Evolutionary conservation across 495 filamentous ascomycete genomes (phyloP), one percentile per base, ranked within the genome.

Genomic region (Diplogelasinospora grovesii): DNA sequence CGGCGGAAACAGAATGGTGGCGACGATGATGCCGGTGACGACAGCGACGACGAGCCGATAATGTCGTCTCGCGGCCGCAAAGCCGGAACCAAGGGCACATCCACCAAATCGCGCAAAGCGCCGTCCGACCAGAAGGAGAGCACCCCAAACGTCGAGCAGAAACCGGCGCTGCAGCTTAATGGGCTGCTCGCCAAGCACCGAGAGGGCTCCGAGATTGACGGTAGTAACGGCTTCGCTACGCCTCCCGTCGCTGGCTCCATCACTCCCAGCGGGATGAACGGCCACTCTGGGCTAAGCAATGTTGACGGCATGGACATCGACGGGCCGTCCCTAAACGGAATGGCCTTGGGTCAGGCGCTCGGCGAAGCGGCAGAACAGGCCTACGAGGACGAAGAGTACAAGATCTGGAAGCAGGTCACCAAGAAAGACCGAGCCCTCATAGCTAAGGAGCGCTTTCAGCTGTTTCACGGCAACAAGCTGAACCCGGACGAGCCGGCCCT

Each of bases 341-440:
- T 83, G 48, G 65, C 70, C 3, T 48, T 79, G 15, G 69, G 64
- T 21, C 68, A 73, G 34, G 72, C 71, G 5, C 59, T 75, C 35
- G 65, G 65, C 9, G 65, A 72, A 16, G 71, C 71, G 19, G 71
- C 71, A 5, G 70, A 76, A 24, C 68, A 77, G 46, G 64, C 58
- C 3, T 70, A 60, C 34, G 75, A 95, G 47, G 89, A 96, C 50
- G 78, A 86, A 1, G 89, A 94, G 50, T 95, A 89, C 66, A 93
- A 93, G 56, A 85, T 89, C 27, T 99, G 92, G 92, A 99, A 97
- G 68, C 89, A 94, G 59, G 86, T 95, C 25, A 99, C 92, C 2
- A 96, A 96, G 63, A 95, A 93, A 58, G 89, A 93, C 46, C 79
- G 92, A 31, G 92, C 92, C n/a, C 66, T 84, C 10, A 78, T 90